Conservation (phyloP, 345 rosid species). For the Arabidopsis suecica region DNA sequence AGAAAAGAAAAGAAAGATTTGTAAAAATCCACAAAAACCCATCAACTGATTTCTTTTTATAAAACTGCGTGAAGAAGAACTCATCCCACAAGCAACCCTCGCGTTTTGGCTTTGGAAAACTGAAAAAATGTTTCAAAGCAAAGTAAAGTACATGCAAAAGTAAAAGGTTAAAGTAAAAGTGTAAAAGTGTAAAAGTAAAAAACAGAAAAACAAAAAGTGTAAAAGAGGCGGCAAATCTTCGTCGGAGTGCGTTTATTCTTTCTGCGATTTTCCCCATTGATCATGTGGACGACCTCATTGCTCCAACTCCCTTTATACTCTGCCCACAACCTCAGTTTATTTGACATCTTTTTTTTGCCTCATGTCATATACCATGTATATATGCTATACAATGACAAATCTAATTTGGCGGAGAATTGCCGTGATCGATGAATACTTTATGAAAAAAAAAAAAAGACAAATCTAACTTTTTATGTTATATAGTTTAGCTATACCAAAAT, state of each 20-base stretch:
- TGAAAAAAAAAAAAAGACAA: too few relatives aligned
- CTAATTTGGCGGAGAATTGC: too few relatives aligned
- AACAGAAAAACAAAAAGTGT: neutral
- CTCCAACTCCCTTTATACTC: constrained; percentile 15
- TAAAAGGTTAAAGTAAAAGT: constrained; percentile 41
- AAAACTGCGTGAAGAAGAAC: constrained; percentile 38
- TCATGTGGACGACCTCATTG: constrained; percentile 47
- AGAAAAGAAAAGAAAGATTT: neutral
- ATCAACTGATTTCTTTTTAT: constrained; percentile 1
- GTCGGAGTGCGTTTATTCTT: constrained; percentile 60
- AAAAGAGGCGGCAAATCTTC: constrained; percentile 49
- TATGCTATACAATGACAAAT: too few relatives aligned
- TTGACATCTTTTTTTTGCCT: neutral
- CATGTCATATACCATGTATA: too few relatives aligned
- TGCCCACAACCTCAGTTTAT: neutral
- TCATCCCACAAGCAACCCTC: constrained; percentile 34
- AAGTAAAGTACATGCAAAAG: constrained; percentile 40
- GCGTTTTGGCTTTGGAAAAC: constrained; percentile 28
- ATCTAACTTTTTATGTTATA: too few relatives aligned
- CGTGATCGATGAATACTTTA: too few relatives aligned
- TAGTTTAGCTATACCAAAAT: too few relatives aligned
- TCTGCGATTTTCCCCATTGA: constrained; percentile 29
- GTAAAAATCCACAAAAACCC: constrained; percentile 11
- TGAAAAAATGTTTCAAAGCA: constrained; percentile 31
- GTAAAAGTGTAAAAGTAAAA: constrained; percentile 37